Evolutionary conservation across 495 filamentous ascomycete species (phyloP).

Genomic region (Evernia prunastri): DNA sequence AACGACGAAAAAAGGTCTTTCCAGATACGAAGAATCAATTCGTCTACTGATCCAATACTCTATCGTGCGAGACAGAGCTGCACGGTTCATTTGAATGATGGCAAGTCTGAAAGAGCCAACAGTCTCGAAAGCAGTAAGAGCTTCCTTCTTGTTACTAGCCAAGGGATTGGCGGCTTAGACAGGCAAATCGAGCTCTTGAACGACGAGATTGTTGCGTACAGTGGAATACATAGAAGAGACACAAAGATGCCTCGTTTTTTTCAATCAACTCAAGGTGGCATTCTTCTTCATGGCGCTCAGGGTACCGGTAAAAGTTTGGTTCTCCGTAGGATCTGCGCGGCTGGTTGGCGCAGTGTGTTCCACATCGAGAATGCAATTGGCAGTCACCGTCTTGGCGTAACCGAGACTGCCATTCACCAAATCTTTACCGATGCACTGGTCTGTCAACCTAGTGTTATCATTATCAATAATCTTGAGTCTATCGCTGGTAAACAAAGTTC

Average conservation of each 20-base stretch:
- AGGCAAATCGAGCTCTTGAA: slow-evolving; percentile 61
- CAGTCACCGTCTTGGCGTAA: slow-evolving; percentile 35
- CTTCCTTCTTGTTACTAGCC: slow-evolving; percentile 21
- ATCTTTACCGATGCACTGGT: slow-evolving; percentile 65
- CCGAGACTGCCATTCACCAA: slow-evolving; percentile 52
- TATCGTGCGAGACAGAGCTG: slow-evolving; percentile 37
- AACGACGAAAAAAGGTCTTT: slow-evolving; percentile 44
- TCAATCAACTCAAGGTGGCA: slow-evolving; percentile 45
- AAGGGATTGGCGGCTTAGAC: slow-evolving; percentile 56
- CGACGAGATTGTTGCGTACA: slow-evolving; percentile 37
- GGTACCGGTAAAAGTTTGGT: slow-evolving; percentile 78
- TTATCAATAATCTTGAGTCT: slow-evolving; percentile 75
- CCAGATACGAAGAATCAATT: slow-evolving; percentile 35
- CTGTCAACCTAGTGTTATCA: slow-evolving; percentile 70
- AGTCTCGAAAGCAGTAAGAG: slow-evolving; percentile 22
- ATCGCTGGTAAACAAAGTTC: slow-evolving; percentile 57
- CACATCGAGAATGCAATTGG: slow-evolving; percentile 53
- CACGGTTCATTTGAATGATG: slow-evolving; percentile 33
- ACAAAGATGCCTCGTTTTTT: slow-evolving; percentile 36
- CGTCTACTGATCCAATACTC: slow-evolving; percentile 25
- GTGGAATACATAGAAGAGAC: slow-evolving; percentile 48
- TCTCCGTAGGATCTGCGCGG: slow-evolving; percentile 56
- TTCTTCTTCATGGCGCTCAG: slow-evolving; percentile 74
- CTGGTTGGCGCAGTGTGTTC: slow-evolving; percentile 62
- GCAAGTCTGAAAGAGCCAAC: slow-evolving; percentile 21